These are phyloP conservation scores for Catunica adiposa DNA, from an alignment of 2,329 filamentous ascomycete species.

Conservation along the genomic window DNA sequence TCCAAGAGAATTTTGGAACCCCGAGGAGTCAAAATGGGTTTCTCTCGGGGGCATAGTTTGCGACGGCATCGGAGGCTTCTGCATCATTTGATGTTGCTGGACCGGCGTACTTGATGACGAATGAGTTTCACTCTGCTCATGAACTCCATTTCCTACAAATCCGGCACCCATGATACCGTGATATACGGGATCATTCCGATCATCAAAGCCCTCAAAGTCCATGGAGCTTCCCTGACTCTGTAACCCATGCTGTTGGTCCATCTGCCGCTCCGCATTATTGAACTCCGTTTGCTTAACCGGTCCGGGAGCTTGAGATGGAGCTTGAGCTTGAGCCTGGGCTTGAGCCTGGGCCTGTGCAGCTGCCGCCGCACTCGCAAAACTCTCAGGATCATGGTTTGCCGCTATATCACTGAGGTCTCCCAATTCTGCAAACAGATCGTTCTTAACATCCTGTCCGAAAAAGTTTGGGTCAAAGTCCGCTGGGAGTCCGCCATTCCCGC, in stretches of 20 bases:
- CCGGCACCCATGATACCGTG: neutral
- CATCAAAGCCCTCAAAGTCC: neutral
- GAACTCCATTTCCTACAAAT: too few relatives aligned
- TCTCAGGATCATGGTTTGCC: slow-evolving; percentile 6
- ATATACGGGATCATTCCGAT: neutral
- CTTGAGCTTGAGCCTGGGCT: neutral
- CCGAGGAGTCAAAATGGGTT: too few relatives aligned
- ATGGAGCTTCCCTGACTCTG: too few relatives aligned
- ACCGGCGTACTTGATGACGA: neutral
- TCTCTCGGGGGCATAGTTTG: neutral
- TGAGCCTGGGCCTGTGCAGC: neutral
- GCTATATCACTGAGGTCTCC: slow-evolving; percentile 6
- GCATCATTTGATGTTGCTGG: slow-evolving; percentile 4
- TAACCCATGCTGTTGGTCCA: too few relatives aligned
- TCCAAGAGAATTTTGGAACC: neutral
- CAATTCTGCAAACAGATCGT: neutral
- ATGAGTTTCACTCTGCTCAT: neutral
- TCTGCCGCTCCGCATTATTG: too few relatives aligned
- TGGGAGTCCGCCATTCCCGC: neutral
- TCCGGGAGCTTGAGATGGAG: too few relatives aligned
- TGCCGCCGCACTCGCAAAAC: slow-evolving; percentile 4
- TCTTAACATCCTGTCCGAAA: slow-evolving; percentile 8
- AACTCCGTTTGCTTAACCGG: too few relatives aligned
- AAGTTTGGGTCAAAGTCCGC: slow-evolving; percentile 6
- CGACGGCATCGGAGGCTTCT: slow-evolving; percentile 1